Base-by-base conservation (phyloP, 768 basidiomycete genomes). In the Mycena capillaripes region DNA sequence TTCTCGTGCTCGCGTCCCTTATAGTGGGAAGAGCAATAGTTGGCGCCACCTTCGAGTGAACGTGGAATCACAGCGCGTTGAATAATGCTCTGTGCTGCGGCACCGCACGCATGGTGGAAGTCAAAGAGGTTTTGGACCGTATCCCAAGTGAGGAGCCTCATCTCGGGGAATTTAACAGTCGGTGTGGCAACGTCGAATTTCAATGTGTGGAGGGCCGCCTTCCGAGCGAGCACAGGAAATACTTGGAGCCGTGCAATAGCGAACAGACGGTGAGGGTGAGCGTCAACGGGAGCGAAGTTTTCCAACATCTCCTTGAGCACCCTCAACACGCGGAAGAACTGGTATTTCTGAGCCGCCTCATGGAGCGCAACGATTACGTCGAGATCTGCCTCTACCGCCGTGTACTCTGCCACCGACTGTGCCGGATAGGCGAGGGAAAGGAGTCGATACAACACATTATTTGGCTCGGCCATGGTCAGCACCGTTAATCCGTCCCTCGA, bases 241-340 rank as follows among this genome's bases (percentile, higher is more conserved):
- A n/a, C 55, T 19, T 21, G 30, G 8, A 66, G 55, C 11, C 57
- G 50, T 11, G 57, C 70, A 58, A 71, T 71, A 16, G 70, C 70
- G 48, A 66, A 71, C 38, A 71, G n/a, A 6, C 63, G 70, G 48
- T 71, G 58, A 2, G 70, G 57, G 48, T 71, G 46, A 0, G 52
- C 48, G 12, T 42, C 57, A 19, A 66, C 34, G 23, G 46, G 57
- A 3, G 56, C 16, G n/a, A 21, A 27, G 29, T 60, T 44, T 11
- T 23, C 46, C 34, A 71, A 34, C 63, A 71, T 66, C 11, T 55
- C 34, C 64, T 61, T 27, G 4, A 71, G 34, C 40, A 60, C 2
- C 21, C 14, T 46, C 25, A 36, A 10, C 7, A 61, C 60, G 1
- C 38, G 32, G 19, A 30, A 17, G 25, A 71, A 71, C 29, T 42